Base-by-base conservation (phyloP, 2,329 filamentous ascomycete genomes). In the Ilyonectria sp. region DNA sequence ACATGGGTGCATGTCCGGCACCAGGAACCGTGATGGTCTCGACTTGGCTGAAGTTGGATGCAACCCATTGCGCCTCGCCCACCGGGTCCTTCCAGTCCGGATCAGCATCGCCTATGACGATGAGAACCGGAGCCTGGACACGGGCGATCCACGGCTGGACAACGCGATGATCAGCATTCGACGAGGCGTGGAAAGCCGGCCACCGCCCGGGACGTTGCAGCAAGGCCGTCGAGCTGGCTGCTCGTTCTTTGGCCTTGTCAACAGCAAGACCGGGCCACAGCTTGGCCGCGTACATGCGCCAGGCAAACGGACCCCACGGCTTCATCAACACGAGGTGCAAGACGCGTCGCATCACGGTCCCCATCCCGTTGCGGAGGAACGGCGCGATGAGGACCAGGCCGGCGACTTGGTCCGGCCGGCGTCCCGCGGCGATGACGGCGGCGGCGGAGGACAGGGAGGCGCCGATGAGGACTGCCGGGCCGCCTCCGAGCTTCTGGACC, bases 51-150 rank as follows among this genome's bases (percentile, higher is more conserved):
- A 71, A 71, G n/a, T 71, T 71, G 0, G 69, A 71, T 2, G 29
- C 69, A 0, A 71, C 66, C 69, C 69, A 71, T 2, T 46, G 21
- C 5, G 69, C 69, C 7, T 71, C 69, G 2, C 54, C 65, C 17
- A 71, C 43, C 13, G 69, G 69, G 2, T 69, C 69, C 17, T 23
- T 46, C 69, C 69, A 71, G 9, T 71, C 69, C 4, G 69, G 69
- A n/a, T 71, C 69, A 0, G 54, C 55, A n/a, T 71, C 69, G 2
- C 69, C 69, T 7, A 71, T 71, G 5, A 71, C 54, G 19, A 67
- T 69, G 7, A 71, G 55, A 3, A 71, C 69, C 2, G 69, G 69
- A n/a, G 69, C 65, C 2, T 60, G 59, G 6, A 69, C 69, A 2
- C 65, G 71, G 17, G 26, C 55, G 2, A 71, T n/a, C 31, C 61